Conservation (phyloP, 768 basidiomycete species). For the Mycena epipterygia region DNA sequence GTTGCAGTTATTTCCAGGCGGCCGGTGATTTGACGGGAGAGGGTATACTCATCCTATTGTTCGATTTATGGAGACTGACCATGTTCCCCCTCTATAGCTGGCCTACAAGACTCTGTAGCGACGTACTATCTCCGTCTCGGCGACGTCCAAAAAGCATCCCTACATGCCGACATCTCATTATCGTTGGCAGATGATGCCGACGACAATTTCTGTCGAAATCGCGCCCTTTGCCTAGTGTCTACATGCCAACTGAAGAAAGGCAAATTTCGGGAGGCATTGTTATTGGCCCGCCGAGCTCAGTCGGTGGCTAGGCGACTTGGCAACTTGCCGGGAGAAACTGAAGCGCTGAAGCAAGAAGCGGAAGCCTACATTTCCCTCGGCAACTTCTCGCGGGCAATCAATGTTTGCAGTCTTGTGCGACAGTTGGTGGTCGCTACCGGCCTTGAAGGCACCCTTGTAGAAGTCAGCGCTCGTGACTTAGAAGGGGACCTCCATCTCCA, state of each 20-base stretch:
- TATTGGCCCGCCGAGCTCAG: background rate
- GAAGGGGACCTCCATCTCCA: background rate
- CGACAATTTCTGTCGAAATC: constrained; percentile 3
- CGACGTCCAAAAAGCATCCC: background rate
- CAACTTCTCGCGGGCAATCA: background rate
- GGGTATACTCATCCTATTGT: background rate
- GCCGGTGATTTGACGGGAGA: background rate
- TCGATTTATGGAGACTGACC: background rate
- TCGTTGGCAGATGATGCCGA: background rate
- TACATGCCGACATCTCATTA: background rate
- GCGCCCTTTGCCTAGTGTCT: background rate
- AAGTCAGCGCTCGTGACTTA: background rate
- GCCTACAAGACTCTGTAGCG: background rate
- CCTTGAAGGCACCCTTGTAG: background rate
- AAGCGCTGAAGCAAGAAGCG: background rate
- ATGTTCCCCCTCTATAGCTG: background rate
- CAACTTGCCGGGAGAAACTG: background rate
- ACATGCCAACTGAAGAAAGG: background rate
- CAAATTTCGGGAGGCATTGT: background rate
- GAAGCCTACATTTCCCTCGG: background rate
- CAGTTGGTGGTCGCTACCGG: background rate
- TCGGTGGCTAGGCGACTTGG: background rate
- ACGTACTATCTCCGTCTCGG: background rate
- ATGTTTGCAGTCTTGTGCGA: background rate
- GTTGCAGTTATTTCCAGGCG: background rate